phyloP scores from a whole-genome alignment of 225 moss, liverwort and hornwort species.

The Marchantia paleacea region DNA sequence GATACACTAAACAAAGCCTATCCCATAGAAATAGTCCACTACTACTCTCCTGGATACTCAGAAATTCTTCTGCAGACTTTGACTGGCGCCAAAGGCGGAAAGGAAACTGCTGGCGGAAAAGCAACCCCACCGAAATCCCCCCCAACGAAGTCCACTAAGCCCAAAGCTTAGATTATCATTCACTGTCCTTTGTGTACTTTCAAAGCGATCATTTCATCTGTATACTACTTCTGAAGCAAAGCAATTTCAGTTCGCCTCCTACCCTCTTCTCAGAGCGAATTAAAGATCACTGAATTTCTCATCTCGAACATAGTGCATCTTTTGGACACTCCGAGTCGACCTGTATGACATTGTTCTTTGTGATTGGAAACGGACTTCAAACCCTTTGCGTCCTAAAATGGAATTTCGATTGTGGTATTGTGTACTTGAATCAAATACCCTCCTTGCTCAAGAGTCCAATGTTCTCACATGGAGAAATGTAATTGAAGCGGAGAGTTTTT shows the following conservation, averaged over 20 bases:
- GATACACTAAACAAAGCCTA: slow-evolving; percentile 63
- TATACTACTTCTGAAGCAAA: slow-evolving; percentile 10
- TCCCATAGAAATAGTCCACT: slow-evolving; percentile 76
- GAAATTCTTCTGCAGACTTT: slow-evolving; percentile 72
- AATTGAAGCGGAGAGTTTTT: no score
- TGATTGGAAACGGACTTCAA: no score
- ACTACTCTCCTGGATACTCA: slow-evolving; percentile 82
- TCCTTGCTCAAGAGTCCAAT: no score
- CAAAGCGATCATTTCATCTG: slow-evolving; percentile 18
- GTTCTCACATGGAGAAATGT: no score
- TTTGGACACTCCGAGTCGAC: no score
- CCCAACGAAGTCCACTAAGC: slow-evolving; percentile 32
- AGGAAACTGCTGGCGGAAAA: slow-evolving; percentile 30
- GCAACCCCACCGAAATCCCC: slow-evolving; percentile 31
- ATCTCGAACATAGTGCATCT: no score
- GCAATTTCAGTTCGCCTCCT: neutral
- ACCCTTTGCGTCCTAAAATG: no score
- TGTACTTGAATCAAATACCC: no score
- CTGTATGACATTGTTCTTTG: no score
- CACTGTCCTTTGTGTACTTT: slow-evolving; percentile 30
- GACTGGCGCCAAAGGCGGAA: slow-evolving; percentile 33
- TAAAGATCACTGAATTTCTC: no score
- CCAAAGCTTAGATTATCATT: slow-evolving; percentile 13
- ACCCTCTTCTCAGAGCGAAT: no score
- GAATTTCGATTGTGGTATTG: no score